Evolutionary conservation across 495 filamentous ascomycete genomes (phyloP), one percentile per base, ranked within the genome.

Genomic region (Terfezia claveryi): DNA sequence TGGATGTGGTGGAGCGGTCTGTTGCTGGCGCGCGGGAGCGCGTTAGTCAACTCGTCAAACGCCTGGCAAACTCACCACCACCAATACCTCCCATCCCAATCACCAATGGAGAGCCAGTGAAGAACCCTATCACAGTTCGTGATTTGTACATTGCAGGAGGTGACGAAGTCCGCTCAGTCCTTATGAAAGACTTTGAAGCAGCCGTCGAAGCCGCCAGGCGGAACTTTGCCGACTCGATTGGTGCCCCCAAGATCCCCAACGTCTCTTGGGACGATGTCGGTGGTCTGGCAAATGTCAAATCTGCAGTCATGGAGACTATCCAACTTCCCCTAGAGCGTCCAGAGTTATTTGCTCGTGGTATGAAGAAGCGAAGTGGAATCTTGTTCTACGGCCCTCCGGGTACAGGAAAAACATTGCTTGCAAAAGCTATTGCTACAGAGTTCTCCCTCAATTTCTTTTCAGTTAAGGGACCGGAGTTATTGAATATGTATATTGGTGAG

Each of bases 401-500:
- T 54, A 96, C 92, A 5, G 91, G 91, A 37, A 99, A 99, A 70
- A 99, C 91, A 0, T 71, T 99, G 23, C 77, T 99, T 32, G 91
- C 91, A 37, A 96, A 96, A 71, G 91, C 91, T 41, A 96, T 99
- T 63, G 91, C 91, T 1, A 96, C 92, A 0, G 91, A 96, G 61
- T 96, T 95, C 72, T 92, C 85, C 52, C 76, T 99, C 63, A 99
- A 99, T 60, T 99, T 99, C 74, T 96, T 99, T 77, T 87, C 81
- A 52, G 86, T 99, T 68, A 99, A 99, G 69, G 91, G 91, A 2
- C 91, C 91, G 1, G 91, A 98, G 69, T 68, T 98, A 61, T 78
- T 98, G 16, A 98, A 98, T 64, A 98, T 96, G 91, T 98, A 98
- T 64, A 96, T 98, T 65, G 91, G 91, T 68, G 91, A 96, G 68